These are phyloP conservation scores for Fagopyrum homotropicum DNA, from an alignment of 148 eudicot genomes.

Conservation along the genomic window DNA sequence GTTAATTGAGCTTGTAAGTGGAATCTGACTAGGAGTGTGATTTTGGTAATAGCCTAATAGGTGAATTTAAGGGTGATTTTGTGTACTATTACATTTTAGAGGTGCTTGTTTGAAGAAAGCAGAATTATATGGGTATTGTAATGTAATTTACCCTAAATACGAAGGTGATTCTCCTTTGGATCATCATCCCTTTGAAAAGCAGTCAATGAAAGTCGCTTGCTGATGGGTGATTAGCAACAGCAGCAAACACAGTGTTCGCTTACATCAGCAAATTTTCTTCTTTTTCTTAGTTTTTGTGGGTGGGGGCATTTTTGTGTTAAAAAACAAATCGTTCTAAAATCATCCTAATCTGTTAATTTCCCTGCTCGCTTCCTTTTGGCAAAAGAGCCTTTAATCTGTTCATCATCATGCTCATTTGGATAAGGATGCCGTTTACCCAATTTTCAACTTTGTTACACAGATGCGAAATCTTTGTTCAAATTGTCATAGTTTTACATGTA, in stretches of 20 bases:
- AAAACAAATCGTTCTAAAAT: not conserved
- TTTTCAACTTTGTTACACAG: too few species aligned
- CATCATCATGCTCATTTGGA: conserved; percentile 10
- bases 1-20: too few species aligned
- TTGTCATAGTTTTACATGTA: conserved; percentile 15
- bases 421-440: conserved; percentile 19
- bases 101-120: too few species aligned
- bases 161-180: conserved; percentile 2
- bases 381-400: not conserved
- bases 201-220: conserved; percentile 19
- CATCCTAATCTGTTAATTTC: not conserved
- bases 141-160: too few species aligned
- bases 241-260: not conserved
- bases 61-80: too few species aligned
- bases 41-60: too few species aligned
- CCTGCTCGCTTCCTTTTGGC: not conserved
- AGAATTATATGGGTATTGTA: too few species aligned
- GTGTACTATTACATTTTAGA: too few species aligned
- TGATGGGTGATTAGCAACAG: conserved; percentile 18
- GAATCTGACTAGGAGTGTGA: too few species aligned
- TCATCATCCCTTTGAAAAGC: conserved; percentile 1
- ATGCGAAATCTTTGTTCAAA: not conserved
- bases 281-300: not conserved
- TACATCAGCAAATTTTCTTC: not conserved
- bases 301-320: not conserved